These are phyloP conservation scores for Colletotrichum liaoningense DNA, from an alignment of 2,329 filamentous ascomycete genomes.

Conservation along the genomic window DNA sequence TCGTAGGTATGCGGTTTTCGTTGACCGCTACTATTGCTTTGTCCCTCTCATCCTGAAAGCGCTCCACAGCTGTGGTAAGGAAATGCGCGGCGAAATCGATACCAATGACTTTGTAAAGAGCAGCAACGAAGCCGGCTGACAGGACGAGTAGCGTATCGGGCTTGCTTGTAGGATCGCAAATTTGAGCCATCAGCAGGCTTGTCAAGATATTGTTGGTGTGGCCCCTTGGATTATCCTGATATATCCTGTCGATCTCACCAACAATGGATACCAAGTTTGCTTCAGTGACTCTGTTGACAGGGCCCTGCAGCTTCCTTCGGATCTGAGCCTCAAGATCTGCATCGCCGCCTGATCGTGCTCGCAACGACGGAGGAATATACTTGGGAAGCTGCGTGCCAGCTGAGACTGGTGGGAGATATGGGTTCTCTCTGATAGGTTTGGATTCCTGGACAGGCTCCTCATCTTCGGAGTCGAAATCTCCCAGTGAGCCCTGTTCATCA, in stretches of 20 bases:
- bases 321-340: constrained; percentile 76
- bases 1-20: constrained; percentile 50
- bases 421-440: constrained; percentile 78
- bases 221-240: constrained; percentile 85
- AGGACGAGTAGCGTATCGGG: constrained; percentile 92
- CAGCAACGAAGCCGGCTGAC: constrained; percentile 88
- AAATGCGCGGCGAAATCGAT: constrained; percentile 91
- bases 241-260: constrained; percentile 83
- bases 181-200: constrained; percentile 80
- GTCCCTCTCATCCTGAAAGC: constrained; percentile 76
- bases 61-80: constrained; percentile 80
- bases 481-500: constrained; percentile 50
- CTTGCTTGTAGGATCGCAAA: constrained; percentile 81
- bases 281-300: constrained; percentile 93
- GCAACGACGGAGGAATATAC: constrained; percentile 90
- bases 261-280: constrained; percentile 89
- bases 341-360: constrained; percentile 71
- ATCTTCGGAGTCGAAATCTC: constrained; percentile 51
- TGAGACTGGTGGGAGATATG: constrained; percentile 80
- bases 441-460: constrained; percentile 46
- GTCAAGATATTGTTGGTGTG: constrained; percentile 86
- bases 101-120: constrained; percentile 87
- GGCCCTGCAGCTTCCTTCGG: constrained; percentile 84
- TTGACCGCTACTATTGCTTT: constrained; percentile 49
- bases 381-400: constrained; percentile 64